Percentiles rank a stretch among this genome's conserved stretches.
phyloP scores from a whole-genome alignment of 805 yeast genomes.

The Candida montana region DNA sequence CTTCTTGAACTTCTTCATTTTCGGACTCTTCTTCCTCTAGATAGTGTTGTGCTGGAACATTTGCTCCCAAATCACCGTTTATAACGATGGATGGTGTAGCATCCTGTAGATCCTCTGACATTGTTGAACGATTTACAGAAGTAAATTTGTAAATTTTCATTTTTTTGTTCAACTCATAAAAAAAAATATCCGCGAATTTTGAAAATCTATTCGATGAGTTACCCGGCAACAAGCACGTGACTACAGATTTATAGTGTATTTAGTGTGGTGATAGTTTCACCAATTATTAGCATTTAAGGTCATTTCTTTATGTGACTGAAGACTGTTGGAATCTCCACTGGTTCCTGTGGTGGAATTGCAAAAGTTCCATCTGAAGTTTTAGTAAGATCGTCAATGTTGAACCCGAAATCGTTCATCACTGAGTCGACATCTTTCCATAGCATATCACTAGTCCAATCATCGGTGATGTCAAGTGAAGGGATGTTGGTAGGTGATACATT shows the following conservation, averaged over 20 bases:
- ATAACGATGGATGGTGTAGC: slow-evolving; percentile 83
- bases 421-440: slow-evolving; percentile 76
- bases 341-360: slow-evolving; percentile 4
- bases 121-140: slow-evolving; percentile 17
- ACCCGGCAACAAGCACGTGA: slow-evolving; percentile 6
- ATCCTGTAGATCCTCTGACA: slow-evolving; percentile 80
- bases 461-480: slow-evolving; percentile 31
- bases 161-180: slow-evolving; percentile 1
- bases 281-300: too few species aligned
- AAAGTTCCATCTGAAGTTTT: slow-evolving; percentile 4
- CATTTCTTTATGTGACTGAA: not conserved
- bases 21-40: slow-evolving; percentile 36
- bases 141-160: not conserved
- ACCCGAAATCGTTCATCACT: slow-evolving; percentile 90
- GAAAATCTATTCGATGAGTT: slow-evolving; percentile 1
- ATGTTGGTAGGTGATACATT: slow-evolving; percentile 20
- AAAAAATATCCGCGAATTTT: slow-evolving; percentile 1
- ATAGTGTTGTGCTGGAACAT: slow-evolving; percentile 19
- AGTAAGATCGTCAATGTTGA: slow-evolving; percentile 45
- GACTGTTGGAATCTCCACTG: not conserved
- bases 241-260: too few species aligned
- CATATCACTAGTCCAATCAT: slow-evolving; percentile 39
- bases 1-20: slow-evolving; percentile 37
- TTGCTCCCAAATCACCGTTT: slow-evolving; percentile 48
- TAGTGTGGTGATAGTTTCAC: too few species aligned